Evolutionary conservation across 2,329 filamentous ascomycete genomes (phyloP), one percentile per base, ranked within the genome.

Genomic region (Neophaeococcomyces aloes): DNA sequence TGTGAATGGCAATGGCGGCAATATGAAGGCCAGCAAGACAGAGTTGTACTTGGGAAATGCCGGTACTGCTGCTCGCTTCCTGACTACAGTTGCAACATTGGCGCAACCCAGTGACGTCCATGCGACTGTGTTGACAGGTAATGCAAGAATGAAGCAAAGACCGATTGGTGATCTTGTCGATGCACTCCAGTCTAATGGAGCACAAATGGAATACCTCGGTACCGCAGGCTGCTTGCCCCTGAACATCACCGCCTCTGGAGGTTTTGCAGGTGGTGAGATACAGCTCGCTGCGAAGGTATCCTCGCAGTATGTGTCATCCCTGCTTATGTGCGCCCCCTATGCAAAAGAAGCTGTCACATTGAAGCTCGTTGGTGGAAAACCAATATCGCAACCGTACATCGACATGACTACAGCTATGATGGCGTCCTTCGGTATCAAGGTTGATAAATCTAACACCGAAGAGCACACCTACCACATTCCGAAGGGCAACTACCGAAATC

Each of bases 341-440:
- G 91, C 91, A 35, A 95, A 94, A 66, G 80, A 87, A 50, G 85
- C 89, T 0, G 88, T 98, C 29, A 95, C 86, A 0, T 68, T 98
- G 52, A 82, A 81, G 31, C 74, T 98, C 30, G 82, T 96, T 10
- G 91, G 91, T n/a, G 91, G 88, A 44, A 96, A 94, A 63, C 89
- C 91, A 33, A 94, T 98, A 52, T 96, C 89, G 1, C 88, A 96
- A 61, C 79, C 81, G 2, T 98, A 98, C 62, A 96, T 98, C 57
- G 87, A 98, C 61, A 96, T 98, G 89, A 98, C 91, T 2, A 87
- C 93, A 42, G 76, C 87, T 13, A 98, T 98, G 89, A 98, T 98
- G 91, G 75, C 76, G 43, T 75, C 83, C 2, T 98, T 98, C 58
- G 91, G 91, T 38, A 77, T 98, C 31, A 63, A 79, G 30, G 91